Evolutionary conservation across 208 protist species (phyloP).

Genomic region (Acanthamoeba healyi): DNA sequence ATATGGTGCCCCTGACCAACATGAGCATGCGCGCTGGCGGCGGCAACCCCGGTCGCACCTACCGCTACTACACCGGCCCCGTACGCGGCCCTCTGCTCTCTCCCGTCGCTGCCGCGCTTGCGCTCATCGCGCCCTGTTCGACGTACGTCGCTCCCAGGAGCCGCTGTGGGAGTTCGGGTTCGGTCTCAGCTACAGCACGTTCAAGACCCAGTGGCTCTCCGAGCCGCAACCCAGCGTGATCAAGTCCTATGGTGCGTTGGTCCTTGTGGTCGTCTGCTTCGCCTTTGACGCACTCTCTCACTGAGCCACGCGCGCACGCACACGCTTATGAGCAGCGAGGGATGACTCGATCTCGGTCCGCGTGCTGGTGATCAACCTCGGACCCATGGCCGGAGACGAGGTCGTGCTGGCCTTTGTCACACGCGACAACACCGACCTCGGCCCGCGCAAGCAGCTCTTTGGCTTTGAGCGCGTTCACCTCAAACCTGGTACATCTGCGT

Average conservation of each 20-base stretch:
- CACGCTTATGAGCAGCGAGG: neutral
- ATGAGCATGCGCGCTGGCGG: constrained; percentile 64
- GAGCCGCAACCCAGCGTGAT: neutral
- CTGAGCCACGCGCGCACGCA: neutral
- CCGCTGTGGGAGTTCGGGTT: constrained; percentile 76
- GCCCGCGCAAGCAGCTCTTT: constrained; percentile 40
- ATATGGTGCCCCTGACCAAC: constrained; percentile 73
- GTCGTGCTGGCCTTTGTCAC: constrained; percentile 70
- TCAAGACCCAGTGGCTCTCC: constrained; percentile 32
- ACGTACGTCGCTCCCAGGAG: neutral
- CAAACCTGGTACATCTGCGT: neutral
- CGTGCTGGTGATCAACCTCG: constrained; percentile 75
- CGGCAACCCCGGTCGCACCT: constrained; percentile 72
- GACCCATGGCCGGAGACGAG: constrained; percentile 67
- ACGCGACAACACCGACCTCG: neutral
- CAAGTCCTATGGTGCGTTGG: neutral
- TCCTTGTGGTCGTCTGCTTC: neutral
- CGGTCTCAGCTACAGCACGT: constrained; percentile 81
- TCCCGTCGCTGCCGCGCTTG: neutral
- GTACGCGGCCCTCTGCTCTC: neutral
- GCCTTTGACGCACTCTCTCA: neutral
- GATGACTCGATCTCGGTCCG: neutral
- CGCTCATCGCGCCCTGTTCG: neutral
- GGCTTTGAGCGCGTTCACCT: constrained; percentile 58
- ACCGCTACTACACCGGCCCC: constrained; percentile 80